Conservation (phyloP, 345 rosid genomes). For the Luvunga scandens region DNA sequence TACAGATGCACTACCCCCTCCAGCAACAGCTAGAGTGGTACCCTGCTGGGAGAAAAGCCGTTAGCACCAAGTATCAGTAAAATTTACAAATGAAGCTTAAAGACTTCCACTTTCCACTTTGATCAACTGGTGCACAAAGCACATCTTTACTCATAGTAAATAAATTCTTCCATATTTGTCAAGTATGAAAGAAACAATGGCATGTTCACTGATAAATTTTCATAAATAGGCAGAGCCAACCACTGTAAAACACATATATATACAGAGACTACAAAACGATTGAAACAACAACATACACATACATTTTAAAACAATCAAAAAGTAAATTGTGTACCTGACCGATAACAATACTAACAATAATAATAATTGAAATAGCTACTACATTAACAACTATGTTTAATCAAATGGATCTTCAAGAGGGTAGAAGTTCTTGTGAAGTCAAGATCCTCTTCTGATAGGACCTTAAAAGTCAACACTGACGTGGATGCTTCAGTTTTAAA, state of each 20-base stretch:
- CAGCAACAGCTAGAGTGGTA: constrained; percentile 91
- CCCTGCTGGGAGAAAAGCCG: constrained; percentile 46
- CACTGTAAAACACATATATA: neutral
- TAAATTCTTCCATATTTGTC: neutral
- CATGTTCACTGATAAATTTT: neutral
- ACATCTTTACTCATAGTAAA: neutral
- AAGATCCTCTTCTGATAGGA: neutral
- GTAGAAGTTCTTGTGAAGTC: neutral
- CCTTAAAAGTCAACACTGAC: neutral
- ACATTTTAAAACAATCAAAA: neutral
- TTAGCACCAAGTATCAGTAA: constrained; percentile 14
- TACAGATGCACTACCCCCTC: constrained; percentile 94
- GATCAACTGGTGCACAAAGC: neutral
- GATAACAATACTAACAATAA: neutral
- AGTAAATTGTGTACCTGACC: no score
- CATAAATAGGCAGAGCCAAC: neutral
- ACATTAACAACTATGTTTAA: neutral
- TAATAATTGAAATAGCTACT: neutral
- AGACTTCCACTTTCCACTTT: neutral
- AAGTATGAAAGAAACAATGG: neutral
- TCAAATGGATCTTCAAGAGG: neutral
- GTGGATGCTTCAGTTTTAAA: neutral
- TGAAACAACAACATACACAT: neutral
- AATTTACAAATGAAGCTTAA: neutral
- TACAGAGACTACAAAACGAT: neutral